phyloP scores from a whole-genome alignment of 768 basidiomycete genomes.

The Tremella mesenterica region DNA sequence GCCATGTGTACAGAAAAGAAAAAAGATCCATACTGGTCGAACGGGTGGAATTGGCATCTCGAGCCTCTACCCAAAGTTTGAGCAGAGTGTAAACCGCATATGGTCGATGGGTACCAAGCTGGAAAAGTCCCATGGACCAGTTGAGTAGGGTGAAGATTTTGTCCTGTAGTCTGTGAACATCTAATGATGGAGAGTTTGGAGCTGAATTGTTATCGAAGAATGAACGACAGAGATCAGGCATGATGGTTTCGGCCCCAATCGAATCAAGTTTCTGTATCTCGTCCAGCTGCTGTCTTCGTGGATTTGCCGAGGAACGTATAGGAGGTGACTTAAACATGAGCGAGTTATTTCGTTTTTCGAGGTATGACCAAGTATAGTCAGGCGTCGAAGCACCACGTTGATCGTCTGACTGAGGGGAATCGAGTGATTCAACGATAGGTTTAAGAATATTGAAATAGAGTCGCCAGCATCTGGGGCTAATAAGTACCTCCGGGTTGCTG shows the following conservation, averaged over 20 bases:
- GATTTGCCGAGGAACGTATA: slow-evolving; percentile 22
- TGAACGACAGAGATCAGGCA: slow-evolving; percentile 26
- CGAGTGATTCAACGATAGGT: neutral
- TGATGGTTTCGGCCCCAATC: slow-evolving; percentile 31
- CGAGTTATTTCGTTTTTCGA: slow-evolving; percentile 12
- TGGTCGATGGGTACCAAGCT: slow-evolving; percentile 34
- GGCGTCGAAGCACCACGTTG: neutral
- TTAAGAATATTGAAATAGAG: slow-evolving; percentile 8
- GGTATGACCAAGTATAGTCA: too few relatives aligned
- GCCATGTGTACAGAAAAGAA: slow-evolving; percentile 33
- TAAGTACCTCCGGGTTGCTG: slow-evolving; percentile 15
- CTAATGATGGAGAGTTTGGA: slow-evolving; percentile 13
- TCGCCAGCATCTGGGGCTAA: slow-evolving; percentile 26
- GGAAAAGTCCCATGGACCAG: slow-evolving; percentile 37
- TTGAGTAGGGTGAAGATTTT: slow-evolving; percentile 32
- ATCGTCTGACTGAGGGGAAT: neutral
- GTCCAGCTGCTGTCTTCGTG: slow-evolving; percentile 35
- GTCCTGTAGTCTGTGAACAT: slow-evolving; percentile 23
- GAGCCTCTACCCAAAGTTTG: slow-evolving; percentile 27
- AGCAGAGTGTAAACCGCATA: slow-evolving; percentile 35
- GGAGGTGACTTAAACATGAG: slow-evolving; percentile 16
- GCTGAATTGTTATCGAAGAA: slow-evolving; percentile 33
- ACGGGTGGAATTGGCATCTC: slow-evolving; percentile 14
- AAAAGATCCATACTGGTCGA: slow-evolving; percentile 25
- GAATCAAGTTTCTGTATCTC: slow-evolving; percentile 39